Base-by-base conservation (phyloP, 2,329 filamentous ascomycete species). In the Chaetomiaceae sp. region DNA sequence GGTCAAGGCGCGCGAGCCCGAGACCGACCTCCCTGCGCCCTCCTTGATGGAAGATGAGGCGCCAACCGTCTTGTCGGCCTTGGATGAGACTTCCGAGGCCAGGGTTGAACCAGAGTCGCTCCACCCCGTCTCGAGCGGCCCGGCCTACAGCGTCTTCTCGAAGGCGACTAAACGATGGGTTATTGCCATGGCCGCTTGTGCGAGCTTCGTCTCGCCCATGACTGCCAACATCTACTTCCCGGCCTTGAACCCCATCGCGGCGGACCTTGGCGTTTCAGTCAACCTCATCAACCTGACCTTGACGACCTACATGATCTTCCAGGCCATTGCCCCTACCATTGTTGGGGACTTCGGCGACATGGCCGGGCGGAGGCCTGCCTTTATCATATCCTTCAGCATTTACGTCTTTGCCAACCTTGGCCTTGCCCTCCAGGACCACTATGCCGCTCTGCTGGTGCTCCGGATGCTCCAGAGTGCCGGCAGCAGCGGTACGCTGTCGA, bases 401-500 rank as follows among this genome's bases (percentile, higher is more conserved):
- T 85, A 82, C 58, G 62, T 82, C 1, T 67, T 68, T 34, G 80
- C 80, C 60, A 83, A 83, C 56, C 69, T 84, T 14, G 81, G 78
- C 0, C 68, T 85, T 2, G 80, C 77, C 14, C 62, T 84, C 9
- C 79, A 83, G 58, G 69, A 75, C 25, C 71, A 76, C 60, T 83
- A 79, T 51, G 70, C 74, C 1, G 77, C 81, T 0, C 66, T 87
- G 17, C 62, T 86, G 27, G 70, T 85, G 2, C 66, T 87, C 8
- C 75, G 83, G 0, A 81, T 79, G 67, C 51, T 85, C 3, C 83
- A 87, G 60, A 82, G 79, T 27, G 73, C 73, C 0, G 83, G 85
- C 0, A 85, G 79, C 62, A 84, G 81, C 58, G 82, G 82, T 0
- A 86, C 85, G 0, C 73, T 89, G n/a, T 83, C 87, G 0, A 71